phyloP scores from a whole-genome alignment of 1,139 yeast species.

The Candida pseudocylindracea region DNA sequence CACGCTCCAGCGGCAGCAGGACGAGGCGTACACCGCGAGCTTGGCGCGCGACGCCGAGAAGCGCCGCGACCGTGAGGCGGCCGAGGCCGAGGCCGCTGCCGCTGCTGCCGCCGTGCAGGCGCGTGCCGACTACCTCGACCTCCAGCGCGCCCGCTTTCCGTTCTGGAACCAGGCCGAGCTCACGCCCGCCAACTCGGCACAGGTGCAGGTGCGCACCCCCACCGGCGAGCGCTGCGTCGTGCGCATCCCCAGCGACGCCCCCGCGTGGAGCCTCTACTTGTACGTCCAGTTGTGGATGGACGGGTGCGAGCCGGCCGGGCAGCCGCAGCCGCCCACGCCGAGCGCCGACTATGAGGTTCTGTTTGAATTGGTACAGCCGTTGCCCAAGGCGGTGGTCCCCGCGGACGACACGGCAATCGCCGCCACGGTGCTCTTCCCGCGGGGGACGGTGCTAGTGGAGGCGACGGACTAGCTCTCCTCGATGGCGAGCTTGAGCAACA shows the following conservation, averaged over 20 bases:
- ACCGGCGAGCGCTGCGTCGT: constrained; percentile 36
- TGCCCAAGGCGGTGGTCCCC: constrained; percentile 13
- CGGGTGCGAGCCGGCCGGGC: constrained; percentile 6
- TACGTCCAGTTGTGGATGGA: constrained; percentile 44
- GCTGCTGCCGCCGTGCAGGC: constrained; percentile 3
- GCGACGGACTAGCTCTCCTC: too few relatives aligned
- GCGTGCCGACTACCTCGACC: constrained; percentile 4
- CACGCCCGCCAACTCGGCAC: constrained; percentile 3
- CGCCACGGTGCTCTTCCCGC: too few relatives aligned
- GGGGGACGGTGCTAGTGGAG: too few relatives aligned
- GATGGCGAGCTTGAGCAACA: too few relatives aligned
- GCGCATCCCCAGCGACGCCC: constrained; percentile 23
- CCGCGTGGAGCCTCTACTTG: constrained; percentile 22
- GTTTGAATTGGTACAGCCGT: constrained; percentile 21
- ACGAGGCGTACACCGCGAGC: constrained; percentile 29
- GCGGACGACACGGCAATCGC: too few relatives aligned
- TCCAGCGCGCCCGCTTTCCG: constrained; percentile 4
- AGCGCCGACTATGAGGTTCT: constrained; percentile 9
- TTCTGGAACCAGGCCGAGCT: constrained; percentile 2
- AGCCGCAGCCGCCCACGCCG: constrained; percentile 5
- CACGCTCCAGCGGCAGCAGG: constrained; percentile 29
- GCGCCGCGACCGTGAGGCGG: constrained; percentile 8
- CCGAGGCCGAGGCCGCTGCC: constrained; percentile 3
- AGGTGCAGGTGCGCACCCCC: constrained; percentile 19
- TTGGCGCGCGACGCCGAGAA: constrained; percentile 20